Percentiles rank a stretch among this genome's conserved stretches.
Conservation (phyloP, 2,329 filamentous ascomycete species). For the Thermomyces lanuginosus region DNA sequence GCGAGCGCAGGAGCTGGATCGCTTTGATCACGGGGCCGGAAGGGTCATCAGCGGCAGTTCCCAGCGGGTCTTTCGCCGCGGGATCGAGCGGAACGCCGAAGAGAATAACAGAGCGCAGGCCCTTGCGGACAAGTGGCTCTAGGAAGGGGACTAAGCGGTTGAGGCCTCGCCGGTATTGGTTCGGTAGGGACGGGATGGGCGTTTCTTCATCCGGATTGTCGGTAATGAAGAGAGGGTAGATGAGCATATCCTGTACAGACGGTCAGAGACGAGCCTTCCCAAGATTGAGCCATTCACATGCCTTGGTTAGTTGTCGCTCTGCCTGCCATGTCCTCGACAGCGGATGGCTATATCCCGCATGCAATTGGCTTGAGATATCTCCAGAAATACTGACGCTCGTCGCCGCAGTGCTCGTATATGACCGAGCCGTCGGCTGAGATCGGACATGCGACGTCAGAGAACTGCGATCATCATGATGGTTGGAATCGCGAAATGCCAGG, state of each 20-base stretch:
- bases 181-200: conserved; percentile 75
- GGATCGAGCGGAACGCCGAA: conserved; percentile 82
- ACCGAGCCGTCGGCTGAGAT: conserved; percentile 24
- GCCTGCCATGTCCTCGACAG: conserved; percentile 68
- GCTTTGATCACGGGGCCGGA: conserved; percentile 76
- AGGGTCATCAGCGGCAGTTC: conserved; percentile 83
- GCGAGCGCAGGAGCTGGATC: conserved; percentile 67
- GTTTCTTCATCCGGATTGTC: conserved; percentile 87
- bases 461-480: conserved; percentile 25
- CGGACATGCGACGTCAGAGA: conserved; percentile 28
- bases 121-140: conserved; percentile 72
- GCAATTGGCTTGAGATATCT: conserved; percentile 68
- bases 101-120: conserved; percentile 79
- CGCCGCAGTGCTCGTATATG: conserved; percentile 31
- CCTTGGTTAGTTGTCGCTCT: conserved; percentile 73
- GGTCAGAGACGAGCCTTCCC: conserved; percentile 1
- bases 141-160: conserved; percentile 76
- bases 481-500: conserved; percentile 29
- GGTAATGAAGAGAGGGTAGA: conserved; percentile 92
- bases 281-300: conserved; percentile 22
- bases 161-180: conserved; percentile 73
- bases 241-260: conserved; percentile 69
- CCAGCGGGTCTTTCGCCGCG: conserved; percentile 73
- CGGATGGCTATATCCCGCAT: conserved; percentile 68
- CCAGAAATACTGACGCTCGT: conserved; percentile 37